phyloP scores from a whole-genome alignment of 768 basidiomycete species.

The Rhodocollybia butyracea region DNA sequence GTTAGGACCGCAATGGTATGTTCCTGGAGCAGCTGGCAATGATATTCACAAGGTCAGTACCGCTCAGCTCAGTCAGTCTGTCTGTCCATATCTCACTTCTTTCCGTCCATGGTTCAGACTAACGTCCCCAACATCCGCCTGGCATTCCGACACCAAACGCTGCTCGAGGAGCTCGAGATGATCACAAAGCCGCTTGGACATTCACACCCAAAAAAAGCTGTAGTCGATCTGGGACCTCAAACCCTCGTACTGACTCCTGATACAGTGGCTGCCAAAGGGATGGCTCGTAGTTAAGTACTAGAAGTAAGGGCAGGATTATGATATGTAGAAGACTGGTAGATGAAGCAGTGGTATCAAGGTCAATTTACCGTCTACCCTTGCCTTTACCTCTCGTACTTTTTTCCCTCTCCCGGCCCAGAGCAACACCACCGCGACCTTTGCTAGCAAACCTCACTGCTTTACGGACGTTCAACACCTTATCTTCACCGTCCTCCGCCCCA shows the following conservation, averaged over 20 bases:
- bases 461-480: conserved; percentile 73
- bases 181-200: conserved; percentile 31
- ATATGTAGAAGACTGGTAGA: no score
- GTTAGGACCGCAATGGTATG: conserved; percentile 92
- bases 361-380: conserved; percentile 22
- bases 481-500: conserved; percentile 36
- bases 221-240: background rate
- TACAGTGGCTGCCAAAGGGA: conserved; percentile 1
- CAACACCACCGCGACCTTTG: conserved; percentile 61
- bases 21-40: conserved; percentile 90
- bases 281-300: background rate
- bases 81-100: background rate
- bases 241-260: background rate
- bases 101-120: no score
- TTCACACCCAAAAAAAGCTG: background rate
- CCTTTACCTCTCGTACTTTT: conserved; percentile 22
- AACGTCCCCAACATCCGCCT: conserved; percentile 93
- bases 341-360: no score
- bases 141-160: conserved; percentile 86
- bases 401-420: conserved; percentile 45
- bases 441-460: conserved; percentile 83
- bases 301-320: no score
- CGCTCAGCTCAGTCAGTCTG: background rate
- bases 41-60: conserved; percentile 85
- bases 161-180: conserved; percentile 81